phyloP scores from a whole-genome alignment of 2,329 filamentous ascomycete species.

The Cryphonectria carpinicola region DNA sequence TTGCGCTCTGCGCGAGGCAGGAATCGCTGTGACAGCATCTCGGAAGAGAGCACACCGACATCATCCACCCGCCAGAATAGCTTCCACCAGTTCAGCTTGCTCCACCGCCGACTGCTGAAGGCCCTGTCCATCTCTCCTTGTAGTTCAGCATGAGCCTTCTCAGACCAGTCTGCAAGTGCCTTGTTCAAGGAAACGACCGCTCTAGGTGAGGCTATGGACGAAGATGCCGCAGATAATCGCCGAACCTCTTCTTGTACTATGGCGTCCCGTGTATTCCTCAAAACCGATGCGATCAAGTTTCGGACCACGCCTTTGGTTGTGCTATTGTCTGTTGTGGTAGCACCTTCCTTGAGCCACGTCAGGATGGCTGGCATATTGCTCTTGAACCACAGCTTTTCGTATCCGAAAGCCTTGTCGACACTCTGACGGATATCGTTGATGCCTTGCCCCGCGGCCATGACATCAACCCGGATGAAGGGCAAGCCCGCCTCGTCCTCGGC shows the following conservation, averaged over 20 bases:
- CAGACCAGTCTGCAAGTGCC: conserved; percentile 73
- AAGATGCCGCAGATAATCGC: conserved; percentile 40
- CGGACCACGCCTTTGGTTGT: conserved; percentile 68
- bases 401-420: conserved; percentile 70
- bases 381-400: conserved; percentile 73
- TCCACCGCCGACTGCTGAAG: conserved; percentile 77
- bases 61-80: conserved; percentile 95
- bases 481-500: conserved; percentile 40
- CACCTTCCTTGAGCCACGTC: conserved; percentile 65
- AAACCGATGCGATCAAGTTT: conserved; percentile 68
- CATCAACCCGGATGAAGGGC: conserved; percentile 64
- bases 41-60: conserved; percentile 78
- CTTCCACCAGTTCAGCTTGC: conserved; percentile 88
- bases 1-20: conserved; percentile 77
- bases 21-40: conserved; percentile 78
- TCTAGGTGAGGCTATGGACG: conserved; percentile 40
- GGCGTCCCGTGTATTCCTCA: conserved; percentile 56
- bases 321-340: conserved; percentile 43
- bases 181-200: conserved; percentile 55
- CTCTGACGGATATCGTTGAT: conserved; percentile 70
- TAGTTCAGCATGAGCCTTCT: conserved; percentile 80
- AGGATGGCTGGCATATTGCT: conserved; percentile 70
- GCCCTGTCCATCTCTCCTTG: conserved; percentile 78
- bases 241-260: conserved; percentile 55
- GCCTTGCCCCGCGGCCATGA: conserved; percentile 63